A percentile compares a stretch with the other conserved stretches of the same genome.
phyloP scores from a whole-genome alignment of 768 basidiomycete genomes.

The Tephrocybe sp. region DNA sequence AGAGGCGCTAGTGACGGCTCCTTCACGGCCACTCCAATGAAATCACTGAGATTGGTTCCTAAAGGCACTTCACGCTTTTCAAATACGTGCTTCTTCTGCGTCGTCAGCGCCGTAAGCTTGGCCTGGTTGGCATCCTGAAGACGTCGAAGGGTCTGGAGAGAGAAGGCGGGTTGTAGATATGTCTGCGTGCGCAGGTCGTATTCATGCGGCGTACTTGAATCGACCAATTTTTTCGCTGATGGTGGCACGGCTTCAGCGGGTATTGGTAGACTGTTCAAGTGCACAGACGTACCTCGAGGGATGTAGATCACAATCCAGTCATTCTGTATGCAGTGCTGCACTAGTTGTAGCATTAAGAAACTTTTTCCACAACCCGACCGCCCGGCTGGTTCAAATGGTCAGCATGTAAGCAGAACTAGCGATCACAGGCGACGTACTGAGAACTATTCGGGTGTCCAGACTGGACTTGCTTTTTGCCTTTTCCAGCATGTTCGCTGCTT shows the following conservation, averaged over 20 bases:
- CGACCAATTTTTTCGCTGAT: slow-evolving; percentile 52
- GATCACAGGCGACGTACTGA: slow-evolving; percentile 52
- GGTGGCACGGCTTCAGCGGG: background rate
- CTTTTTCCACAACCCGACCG: slow-evolving; percentile 80
- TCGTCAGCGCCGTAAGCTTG: slow-evolving; percentile 40
- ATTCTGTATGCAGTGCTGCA: slow-evolving; percentile 60
- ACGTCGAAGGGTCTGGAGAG: slow-evolving; percentile 63
- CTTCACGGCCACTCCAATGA: slow-evolving; percentile 59
- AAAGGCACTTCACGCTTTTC: slow-evolving; percentile 47
- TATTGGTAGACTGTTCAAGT: background rate
- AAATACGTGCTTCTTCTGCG: slow-evolving; percentile 41
- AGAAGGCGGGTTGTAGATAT: slow-evolving; percentile 70
- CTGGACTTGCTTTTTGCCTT: slow-evolving; percentile 49
- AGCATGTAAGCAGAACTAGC: background rate
- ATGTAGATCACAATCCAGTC: slow-evolving; percentile 87
- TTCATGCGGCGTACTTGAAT: slow-evolving; percentile 68
- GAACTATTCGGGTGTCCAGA: slow-evolving; percentile 51
- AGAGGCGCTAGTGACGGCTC: slow-evolving; percentile 52
- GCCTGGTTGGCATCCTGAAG: slow-evolving; percentile 58
- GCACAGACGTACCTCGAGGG: slow-evolving; percentile 58
- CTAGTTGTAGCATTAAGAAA: slow-evolving; percentile 72
- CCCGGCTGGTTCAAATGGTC: slow-evolving; percentile 52
- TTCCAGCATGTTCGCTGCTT: slow-evolving; percentile 52
- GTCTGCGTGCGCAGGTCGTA: slow-evolving; percentile 78
- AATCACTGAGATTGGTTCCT: slow-evolving; percentile 51